Percentiles rank a stretch among this genome's conserved stretches.
Conservation (phyloP, 106 monocot genomes). For the Platanthera guangdongensis region DNA sequence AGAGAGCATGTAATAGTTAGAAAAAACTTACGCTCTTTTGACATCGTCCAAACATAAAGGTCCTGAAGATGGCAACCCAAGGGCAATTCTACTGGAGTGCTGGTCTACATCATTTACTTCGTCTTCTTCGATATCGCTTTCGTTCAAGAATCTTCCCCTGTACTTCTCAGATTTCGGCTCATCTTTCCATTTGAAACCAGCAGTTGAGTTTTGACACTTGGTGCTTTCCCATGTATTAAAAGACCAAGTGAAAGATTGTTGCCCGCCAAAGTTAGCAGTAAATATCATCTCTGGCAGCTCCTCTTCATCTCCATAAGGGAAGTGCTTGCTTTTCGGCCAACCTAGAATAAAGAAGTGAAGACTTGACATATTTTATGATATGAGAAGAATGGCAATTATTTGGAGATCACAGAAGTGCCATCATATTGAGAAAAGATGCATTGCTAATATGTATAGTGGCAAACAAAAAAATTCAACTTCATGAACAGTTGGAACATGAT, state of each 20-base stretch:
- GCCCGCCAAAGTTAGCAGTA: conserved; percentile 41
- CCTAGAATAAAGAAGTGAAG: conserved; percentile 14
- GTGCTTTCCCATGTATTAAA: conserved; percentile 37
- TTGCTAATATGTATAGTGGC: neutral
- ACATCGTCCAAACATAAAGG: conserved; percentile 62
- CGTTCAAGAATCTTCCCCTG: conserved; percentile 36
- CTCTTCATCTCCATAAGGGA: conserved; percentile 32
- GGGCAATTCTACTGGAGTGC: conserved; percentile 45
- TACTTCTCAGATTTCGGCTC: conserved; percentile 32
- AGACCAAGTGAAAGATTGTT: conserved; percentile 66
- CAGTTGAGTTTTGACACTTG: conserved; percentile 16
- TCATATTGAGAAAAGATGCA: conserved; percentile 3
- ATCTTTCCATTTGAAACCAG: conserved; percentile 68
- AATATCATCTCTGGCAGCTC: conserved; percentile 17
- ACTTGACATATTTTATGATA: neutral
- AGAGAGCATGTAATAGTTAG: neutral
- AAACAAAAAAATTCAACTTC: neutral
- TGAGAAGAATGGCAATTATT: neutral
- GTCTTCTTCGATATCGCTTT: conserved; percentile 76
- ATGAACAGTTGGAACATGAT: too few relatives aligned
- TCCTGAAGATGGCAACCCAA: conserved; percentile 73
- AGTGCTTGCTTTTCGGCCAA: conserved; percentile 19
- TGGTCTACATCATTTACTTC: conserved; percentile 23
- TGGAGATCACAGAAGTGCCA: neutral
- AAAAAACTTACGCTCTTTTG: conserved; percentile 70